Evolutionary conservation across 306 rosid genomes (phyloP).

Genomic region (Quercus gilva): DNA sequence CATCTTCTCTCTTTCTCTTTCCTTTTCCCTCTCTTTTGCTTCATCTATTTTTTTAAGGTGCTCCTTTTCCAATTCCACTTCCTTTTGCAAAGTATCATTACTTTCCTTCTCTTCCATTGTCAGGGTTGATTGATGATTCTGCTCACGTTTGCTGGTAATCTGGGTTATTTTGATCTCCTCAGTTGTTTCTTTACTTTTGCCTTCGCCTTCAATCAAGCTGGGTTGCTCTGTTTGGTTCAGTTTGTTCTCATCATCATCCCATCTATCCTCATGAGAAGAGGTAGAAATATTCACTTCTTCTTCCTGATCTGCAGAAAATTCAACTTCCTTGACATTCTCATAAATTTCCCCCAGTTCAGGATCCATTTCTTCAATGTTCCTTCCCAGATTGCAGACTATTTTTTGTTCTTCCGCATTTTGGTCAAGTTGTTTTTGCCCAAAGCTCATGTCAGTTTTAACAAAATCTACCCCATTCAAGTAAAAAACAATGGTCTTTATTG

Average conservation of each 20-base stretch:
- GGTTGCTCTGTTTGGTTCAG: conserved; percentile 39
- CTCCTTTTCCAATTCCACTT: conserved; percentile 46
- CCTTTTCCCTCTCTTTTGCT: conserved; percentile 64
- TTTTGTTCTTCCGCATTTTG: conserved; percentile 29
- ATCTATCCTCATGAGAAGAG: conserved; percentile 28
- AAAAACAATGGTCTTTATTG: conserved; percentile 19
- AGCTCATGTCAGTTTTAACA: conserved; percentile 31
- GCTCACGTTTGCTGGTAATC: conserved; percentile 20
- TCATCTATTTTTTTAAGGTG: conserved; percentile 51
- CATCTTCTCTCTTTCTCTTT: conserved; percentile 64
- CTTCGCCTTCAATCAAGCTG: conserved; percentile 33
- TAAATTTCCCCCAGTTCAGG: conserved; percentile 27
- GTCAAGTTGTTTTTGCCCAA: conserved; percentile 33
- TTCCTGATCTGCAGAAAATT: conserved; percentile 33
- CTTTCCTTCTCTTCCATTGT: conserved; percentile 40
- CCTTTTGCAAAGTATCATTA: conserved; percentile 32
- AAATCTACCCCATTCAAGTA: conserved; percentile 22
- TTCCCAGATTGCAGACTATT: conserved; percentile 29
- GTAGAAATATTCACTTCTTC: conserved; percentile 17
- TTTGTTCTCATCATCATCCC: neutral
- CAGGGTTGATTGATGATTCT: conserved; percentile 29
- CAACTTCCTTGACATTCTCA: conserved; percentile 33
- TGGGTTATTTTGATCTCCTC: conserved; percentile 30
- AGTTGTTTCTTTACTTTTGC: conserved; percentile 22
- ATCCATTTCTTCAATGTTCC: conserved; percentile 42